phyloP scores from a whole-genome alignment of 2,329 filamentous ascomycete genomes.

The Alternaria sp. region DNA sequence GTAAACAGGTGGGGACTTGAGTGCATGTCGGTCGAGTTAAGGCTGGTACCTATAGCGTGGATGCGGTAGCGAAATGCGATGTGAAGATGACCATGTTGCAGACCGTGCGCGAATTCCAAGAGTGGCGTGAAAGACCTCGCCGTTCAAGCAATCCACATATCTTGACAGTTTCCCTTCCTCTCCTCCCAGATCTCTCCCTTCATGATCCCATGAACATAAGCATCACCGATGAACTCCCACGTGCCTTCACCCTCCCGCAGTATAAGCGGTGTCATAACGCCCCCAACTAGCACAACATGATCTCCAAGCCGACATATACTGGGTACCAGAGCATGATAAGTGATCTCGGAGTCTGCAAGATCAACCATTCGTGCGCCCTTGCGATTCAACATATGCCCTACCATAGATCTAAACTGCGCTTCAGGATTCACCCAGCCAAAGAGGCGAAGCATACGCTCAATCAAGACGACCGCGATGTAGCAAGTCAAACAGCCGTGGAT shows the following conservation, averaged over 20 bases:
- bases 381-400: not conserved
- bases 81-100: not conserved
- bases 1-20: not conserved
- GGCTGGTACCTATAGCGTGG: not conserved
- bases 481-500: not conserved
- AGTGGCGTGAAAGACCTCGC: not conserved
- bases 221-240: not conserved
- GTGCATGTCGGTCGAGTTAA: not conserved
- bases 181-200: not conserved
- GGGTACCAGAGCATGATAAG: not conserved
- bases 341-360: accelerated
- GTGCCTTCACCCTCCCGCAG: not conserved
- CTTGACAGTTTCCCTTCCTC: not conserved
- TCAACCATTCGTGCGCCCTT: not conserved
- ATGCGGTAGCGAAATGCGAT: not conserved
- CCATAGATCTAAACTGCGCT: not conserved
- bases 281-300: not conserved
- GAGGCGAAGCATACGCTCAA: not conserved
- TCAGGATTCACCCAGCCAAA: not conserved
- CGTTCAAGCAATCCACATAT: not conserved
- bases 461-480: not conserved
- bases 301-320: not conserved
- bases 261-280: not conserved
- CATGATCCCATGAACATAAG: not conserved
- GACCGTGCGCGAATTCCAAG: no score